Conservation (phyloP, 352 stramenopile genomes). For the Pythium sp. region DNA sequence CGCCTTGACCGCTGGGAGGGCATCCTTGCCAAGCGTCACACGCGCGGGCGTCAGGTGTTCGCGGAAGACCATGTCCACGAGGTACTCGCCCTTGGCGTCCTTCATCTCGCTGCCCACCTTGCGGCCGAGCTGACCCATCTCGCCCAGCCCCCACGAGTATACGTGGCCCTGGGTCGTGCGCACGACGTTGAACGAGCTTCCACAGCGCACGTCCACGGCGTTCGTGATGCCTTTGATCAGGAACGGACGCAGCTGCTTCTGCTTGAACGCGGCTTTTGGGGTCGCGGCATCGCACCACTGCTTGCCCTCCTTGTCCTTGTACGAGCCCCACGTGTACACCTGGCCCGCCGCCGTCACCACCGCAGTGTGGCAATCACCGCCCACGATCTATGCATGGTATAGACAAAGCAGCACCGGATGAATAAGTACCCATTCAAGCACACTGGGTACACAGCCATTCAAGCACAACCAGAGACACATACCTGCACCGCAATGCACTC, state of each 20-base stretch:
- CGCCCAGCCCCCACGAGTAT: conserved; percentile 91
- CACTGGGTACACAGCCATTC: neutral
- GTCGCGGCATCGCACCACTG: conserved; percentile 84
- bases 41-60: conserved; percentile 77
- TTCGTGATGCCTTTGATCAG: conserved; percentile 54
- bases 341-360: conserved; percentile 86
- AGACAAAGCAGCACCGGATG: neutral
- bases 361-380: conserved; percentile 94
- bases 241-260: conserved; percentile 69
- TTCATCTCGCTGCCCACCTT: conserved; percentile 64
- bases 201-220: conserved; percentile 81
- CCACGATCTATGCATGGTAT: conserved; percentile 43
- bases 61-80: conserved; percentile 66
- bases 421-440: neutral
- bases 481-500: conserved; percentile 37
- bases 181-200: conserved; percentile 82
- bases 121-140: conserved; percentile 86
- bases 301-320: conserved; percentile 97
- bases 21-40: conserved; percentile 55
- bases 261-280: conserved; percentile 71
- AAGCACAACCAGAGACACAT: neutral
- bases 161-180: conserved; percentile 84
- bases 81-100: conserved; percentile 65
- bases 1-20: conserved; percentile 60
- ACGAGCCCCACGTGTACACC: conserved; percentile 94